phyloP scores from a whole-genome alignment of 257 asterid species.

The Solanum lycopersicoides region DNA sequence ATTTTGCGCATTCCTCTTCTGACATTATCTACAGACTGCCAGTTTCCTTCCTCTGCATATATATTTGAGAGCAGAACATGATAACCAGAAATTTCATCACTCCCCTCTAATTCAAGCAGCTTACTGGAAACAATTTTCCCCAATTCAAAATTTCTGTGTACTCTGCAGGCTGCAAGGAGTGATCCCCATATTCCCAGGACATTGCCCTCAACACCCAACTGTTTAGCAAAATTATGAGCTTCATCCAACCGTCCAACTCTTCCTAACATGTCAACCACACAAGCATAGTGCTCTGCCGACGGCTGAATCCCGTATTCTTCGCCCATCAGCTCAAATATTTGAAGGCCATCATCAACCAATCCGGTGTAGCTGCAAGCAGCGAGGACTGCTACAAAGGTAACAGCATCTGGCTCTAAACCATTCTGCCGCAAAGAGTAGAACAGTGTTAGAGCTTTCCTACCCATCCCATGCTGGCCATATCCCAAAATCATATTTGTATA shows the following conservation, averaged over 20 bases:
- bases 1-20: conserved; percentile 56
- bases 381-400: conserved; percentile 59
- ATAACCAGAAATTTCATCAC: conserved; percentile 37
- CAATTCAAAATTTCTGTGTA: conserved; percentile 54
- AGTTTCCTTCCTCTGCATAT: conserved; percentile 76
- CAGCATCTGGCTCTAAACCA: conserved; percentile 38
- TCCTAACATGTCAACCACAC: conserved; percentile 80
- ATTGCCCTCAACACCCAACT: conserved; percentile 43
- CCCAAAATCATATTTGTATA: conserved; percentile 85
- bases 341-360: conserved; percentile 56
- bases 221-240: conserved; percentile 52
- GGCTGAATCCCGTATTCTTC: conserved; percentile 44
- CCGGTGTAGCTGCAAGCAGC: conserved; percentile 84
- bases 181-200: conserved; percentile 75
- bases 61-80: conserved; percentile 72
- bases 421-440: conserved; percentile 44
- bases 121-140: conserved; percentile 70
- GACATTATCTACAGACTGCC: conserved; percentile 48
- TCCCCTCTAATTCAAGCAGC: conserved; percentile 50
- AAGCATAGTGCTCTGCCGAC: conserved; percentile 56
- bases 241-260: conserved; percentile 77
- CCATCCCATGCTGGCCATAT: conserved; percentile 87
- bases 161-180: conserved; percentile 60
- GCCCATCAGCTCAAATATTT: conserved; percentile 55
- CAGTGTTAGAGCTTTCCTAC: conserved; percentile 50